Conservation (phyloP, 2,329 filamentous ascomycete genomes). For the Fusarium phyllophilum region DNA sequence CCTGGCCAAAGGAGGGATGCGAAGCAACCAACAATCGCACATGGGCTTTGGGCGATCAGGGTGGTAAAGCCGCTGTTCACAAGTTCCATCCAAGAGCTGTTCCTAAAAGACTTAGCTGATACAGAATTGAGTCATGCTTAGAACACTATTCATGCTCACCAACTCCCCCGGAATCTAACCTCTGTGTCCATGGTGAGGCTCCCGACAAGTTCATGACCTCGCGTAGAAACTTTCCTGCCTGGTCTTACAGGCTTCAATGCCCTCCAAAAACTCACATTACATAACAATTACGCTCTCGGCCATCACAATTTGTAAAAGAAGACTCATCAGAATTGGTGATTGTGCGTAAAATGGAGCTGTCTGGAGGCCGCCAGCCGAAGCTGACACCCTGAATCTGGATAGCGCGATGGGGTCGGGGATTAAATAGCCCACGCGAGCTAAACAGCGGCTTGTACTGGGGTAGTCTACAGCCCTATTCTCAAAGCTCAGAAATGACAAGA, state of each 20-base stretch:
- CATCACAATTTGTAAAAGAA: accelerated
- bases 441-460: not conserved
- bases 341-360: not conserved
- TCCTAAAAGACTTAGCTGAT: accelerated
- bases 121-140: not conserved
- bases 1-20: too few relatives aligned
- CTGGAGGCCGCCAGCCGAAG: not conserved
- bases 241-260: not conserved
- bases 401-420: not conserved
- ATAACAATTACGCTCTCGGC: not conserved
- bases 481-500: not conserved
- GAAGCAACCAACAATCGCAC: too few relatives aligned
- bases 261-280: not conserved
- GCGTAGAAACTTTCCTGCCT: not conserved
- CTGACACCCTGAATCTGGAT: not conserved
- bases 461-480: not conserved
- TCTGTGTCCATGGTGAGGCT: accelerated
- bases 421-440: too few relatives aligned
- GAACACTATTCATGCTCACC: not conserved
- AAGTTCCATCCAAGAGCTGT: not conserved
- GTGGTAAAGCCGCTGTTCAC: accelerated
- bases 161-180: not conserved
- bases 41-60: too few relatives aligned
- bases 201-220: accelerated
- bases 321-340: accelerated